These are phyloP conservation scores for Viola pubescens DNA, from an alignment of 441 rosid genomes.

Conservation along the genomic window DNA sequence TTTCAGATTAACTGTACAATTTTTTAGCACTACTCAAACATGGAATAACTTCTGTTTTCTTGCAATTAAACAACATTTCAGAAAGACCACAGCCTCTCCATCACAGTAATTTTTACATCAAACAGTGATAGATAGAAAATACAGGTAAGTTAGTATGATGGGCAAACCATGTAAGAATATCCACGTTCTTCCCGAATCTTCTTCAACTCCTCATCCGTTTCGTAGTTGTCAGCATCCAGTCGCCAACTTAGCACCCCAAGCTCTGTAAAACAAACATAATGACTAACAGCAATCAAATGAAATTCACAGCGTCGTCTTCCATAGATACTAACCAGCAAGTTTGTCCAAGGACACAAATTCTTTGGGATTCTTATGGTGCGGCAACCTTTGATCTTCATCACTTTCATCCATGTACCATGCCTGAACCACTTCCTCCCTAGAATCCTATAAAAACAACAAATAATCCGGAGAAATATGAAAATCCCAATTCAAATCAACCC, in stretches of 20 bases:
- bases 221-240: constrained; percentile 81
- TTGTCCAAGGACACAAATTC: constrained; percentile 65
- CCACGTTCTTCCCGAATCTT: constrained; percentile 76
- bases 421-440: constrained; percentile 68
- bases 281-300: background rate
- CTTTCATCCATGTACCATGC: constrained; percentile 93
- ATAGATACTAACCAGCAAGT: constrained; percentile 49
- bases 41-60: no score
- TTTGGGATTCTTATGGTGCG: constrained; percentile 70
- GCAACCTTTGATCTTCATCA: constrained; percentile 75
- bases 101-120: background rate
- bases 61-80: no score
- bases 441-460: constrained; percentile 31
- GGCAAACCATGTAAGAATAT: constrained; percentile 71
- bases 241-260: constrained; percentile 92
- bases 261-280: constrained; percentile 31
- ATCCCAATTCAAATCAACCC: background rate
- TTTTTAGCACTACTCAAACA: no score
- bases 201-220: constrained; percentile 70
- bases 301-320: background rate
- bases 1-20: no score
- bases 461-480: background rate
- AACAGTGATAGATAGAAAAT: no score
- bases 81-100: no score
- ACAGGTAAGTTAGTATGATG: constrained; percentile 1